phyloP scores from a whole-genome alignment of 1,284 basidiomycete genomes.

The Rhodotorula sp. region DNA sequence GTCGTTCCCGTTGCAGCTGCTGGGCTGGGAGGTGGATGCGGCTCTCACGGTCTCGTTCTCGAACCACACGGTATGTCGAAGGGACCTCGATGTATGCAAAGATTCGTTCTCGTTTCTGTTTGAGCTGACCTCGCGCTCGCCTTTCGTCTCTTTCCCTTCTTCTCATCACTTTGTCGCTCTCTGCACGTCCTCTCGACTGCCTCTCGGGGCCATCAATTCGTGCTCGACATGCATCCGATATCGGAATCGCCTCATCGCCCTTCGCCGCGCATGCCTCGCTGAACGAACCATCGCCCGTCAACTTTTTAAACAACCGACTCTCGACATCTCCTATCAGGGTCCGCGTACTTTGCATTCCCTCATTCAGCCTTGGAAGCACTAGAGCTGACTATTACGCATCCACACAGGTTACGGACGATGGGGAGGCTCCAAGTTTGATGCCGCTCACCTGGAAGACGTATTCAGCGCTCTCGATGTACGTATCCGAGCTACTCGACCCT shows the following conservation, averaged over 20 bases:
- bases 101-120: neutral
- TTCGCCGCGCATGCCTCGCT: neutral
- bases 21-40: slow-evolving; percentile 95
- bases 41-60: slow-evolving; percentile 87
- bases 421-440: slow-evolving; percentile 51
- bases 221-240: neutral
- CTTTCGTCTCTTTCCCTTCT: slow-evolving; percentile 3
- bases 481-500: neutral
- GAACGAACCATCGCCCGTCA: neutral
- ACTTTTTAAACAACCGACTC: slow-evolving; percentile 9
- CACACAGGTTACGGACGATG: slow-evolving; percentile 49
- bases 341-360: slow-evolving; percentile 23
- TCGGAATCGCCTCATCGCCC: neutral
- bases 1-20: slow-evolving; percentile 87
- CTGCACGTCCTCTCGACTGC: neutral
- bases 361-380: neutral
- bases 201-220: neutral
- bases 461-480: slow-evolving; percentile 46
- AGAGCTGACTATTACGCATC: slow-evolving; percentile 1
- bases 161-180: neutral
- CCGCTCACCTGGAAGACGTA: slow-evolving; percentile 48
- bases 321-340: slow-evolving; percentile 23
- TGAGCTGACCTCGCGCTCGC: slow-evolving; percentile 5
- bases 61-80: slow-evolving; percentile 72
- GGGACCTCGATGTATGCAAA: neutral